These are phyloP conservation scores for Cordyceps tenuipes DNA, from an alignment of 2,329 filamentous ascomycete genomes.

Conservation along the genomic window DNA sequence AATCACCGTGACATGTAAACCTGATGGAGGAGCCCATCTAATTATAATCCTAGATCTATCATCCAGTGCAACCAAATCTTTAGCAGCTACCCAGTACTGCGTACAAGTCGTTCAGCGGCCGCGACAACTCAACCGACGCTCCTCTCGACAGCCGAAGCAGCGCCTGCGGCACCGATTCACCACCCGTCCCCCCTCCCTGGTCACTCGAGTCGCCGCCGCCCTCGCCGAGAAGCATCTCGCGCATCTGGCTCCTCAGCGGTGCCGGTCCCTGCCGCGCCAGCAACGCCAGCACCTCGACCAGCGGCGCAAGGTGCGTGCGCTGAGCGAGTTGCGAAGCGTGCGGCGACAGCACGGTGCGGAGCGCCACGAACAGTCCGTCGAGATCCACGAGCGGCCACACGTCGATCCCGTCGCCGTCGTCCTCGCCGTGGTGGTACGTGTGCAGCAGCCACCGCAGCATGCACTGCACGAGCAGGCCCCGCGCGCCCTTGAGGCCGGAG, in stretches of 20 bases:
- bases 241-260: neutral
- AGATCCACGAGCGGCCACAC: neutral
- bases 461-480: neutral
- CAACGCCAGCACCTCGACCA: neutral
- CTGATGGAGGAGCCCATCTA: too few relatives aligned
- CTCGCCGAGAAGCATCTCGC: neutral
- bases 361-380: neutral
- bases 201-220: neutral
- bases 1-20: too few relatives aligned
- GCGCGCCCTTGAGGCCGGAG: neutral
- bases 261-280: neutral
- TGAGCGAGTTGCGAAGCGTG: neutral
- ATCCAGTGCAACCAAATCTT: too few relatives aligned
- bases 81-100: neutral
- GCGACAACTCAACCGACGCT: neutral
- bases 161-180: neutral
- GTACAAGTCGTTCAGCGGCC: neutral
- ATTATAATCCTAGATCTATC: too few relatives aligned
- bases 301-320: neutral
- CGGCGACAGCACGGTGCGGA: neutral
- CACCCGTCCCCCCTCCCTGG: neutral
- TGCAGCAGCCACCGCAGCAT: neutral
- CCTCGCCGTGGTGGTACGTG: neutral
- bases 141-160: neutral
- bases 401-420: neutral